Percentiles rank a stretch among this genome's conserved stretches.
Conservation (phyloP, 2,329 filamentous ascomycete species). For the Ophiostoma populinum region DNA sequence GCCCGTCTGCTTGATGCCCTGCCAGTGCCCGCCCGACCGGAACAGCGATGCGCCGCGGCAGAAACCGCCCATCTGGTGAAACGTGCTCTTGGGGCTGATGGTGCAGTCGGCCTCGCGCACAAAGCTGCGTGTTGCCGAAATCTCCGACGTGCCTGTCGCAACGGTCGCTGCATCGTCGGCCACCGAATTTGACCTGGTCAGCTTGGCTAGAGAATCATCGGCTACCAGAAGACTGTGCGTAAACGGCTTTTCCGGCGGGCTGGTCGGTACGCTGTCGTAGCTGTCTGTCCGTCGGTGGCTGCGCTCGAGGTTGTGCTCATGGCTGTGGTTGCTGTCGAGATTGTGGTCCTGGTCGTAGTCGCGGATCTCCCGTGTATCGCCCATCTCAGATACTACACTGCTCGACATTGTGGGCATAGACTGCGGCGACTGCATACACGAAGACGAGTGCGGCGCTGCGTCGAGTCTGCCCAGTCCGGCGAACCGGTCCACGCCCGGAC, state of each 20-base stretch:
- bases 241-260: conserved; percentile 1
- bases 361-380: too few species aligned
- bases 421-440: background rate
- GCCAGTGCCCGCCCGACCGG: conserved; percentile 18
- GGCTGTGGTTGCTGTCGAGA: too few species aligned
- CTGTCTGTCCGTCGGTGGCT: too few species aligned
- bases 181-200: too few species aligned
- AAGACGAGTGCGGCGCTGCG: too few species aligned
- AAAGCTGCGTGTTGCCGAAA: conserved; percentile 8
- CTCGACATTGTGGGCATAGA: background rate
- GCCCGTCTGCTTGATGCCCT: conserved; percentile 18
- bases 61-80: conserved; percentile 20
- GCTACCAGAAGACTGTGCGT: conserved; percentile 9
- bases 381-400: too few species aligned
- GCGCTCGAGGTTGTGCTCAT: background rate
- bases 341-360: too few species aligned
- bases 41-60: conserved; percentile 23
- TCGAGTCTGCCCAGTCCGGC: background rate
- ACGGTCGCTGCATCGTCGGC: background rate
- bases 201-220: conserved; percentile 5
- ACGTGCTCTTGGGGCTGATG: conserved; percentile 21
- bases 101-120: conserved; percentile 14
- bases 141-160: conserved; percentile 4
- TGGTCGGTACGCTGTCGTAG: conserved; percentile 3
- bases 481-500: background rate